These are phyloP conservation scores for Fusarium fujikuroi DNA, from an alignment of 2,329 filamentous ascomycete genomes.

Conservation along the genomic window DNA sequence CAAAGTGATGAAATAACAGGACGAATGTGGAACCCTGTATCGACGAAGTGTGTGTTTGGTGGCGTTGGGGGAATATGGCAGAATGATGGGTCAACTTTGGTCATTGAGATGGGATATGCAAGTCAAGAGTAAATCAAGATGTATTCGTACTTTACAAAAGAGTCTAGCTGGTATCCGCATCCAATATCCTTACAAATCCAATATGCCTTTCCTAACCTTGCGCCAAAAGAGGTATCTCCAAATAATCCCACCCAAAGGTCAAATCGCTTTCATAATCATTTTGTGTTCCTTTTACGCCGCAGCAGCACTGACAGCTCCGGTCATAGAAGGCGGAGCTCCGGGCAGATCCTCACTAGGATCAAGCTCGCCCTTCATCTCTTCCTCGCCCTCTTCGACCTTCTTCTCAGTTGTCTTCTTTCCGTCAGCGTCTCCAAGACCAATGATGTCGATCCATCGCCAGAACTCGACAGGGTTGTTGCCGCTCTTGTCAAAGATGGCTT, in stretches of 20 bases:
- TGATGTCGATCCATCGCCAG: slow-evolving; percentile 65
- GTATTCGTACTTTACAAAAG: slow-evolving; percentile 6
- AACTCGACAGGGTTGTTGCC: slow-evolving; percentile 53
- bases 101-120: slow-evolving; percentile 32
- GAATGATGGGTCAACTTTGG: slow-evolving; percentile 18
- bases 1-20: slow-evolving; percentile 17
- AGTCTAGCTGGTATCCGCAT: slow-evolving; percentile 1
- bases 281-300: slow-evolving; percentile 30
- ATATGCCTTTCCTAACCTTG: slow-evolving; percentile 2
- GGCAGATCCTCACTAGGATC: slow-evolving; percentile 48
- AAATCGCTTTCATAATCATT: slow-evolving; percentile 35
- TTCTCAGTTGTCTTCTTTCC: slow-evolving; percentile 46
- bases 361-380: slow-evolving; percentile 50
- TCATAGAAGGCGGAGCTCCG: background rate
- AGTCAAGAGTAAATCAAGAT: background rate
- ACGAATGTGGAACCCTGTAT: slow-evolving; percentile 40
- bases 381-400: slow-evolving; percentile 51
- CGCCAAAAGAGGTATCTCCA: slow-evolving; percentile 36
- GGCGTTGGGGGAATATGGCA: slow-evolving; percentile 39
- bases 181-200: background rate
- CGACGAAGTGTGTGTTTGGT: slow-evolving; percentile 35
- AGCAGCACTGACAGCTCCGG: slow-evolving; percentile 24
- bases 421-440: slow-evolving; percentile 57
- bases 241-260: slow-evolving; percentile 6
- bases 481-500: slow-evolving; percentile 61